Base-by-base conservation (phyloP, 2,329 filamentous ascomycete species). In the Orbilia quercus region DNA sequence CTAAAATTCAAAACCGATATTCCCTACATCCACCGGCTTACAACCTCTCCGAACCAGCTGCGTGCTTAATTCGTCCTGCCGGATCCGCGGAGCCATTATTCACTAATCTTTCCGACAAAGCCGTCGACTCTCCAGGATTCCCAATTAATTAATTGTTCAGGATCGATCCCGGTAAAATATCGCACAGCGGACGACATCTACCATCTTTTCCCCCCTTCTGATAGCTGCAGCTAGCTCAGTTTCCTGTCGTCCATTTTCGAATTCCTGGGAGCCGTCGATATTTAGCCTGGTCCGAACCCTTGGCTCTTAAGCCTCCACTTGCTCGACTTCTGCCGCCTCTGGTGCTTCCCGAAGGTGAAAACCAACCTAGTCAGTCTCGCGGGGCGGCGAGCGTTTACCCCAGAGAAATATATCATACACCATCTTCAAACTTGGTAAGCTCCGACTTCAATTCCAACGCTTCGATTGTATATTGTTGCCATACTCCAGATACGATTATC, bases 161-260 rank as follows among this genome's bases (percentile, higher is more conserved):
- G 45, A 57, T 66, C 69, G 60, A 73, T 66, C 50, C 69, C 69
- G 60, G 69, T 60, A 73, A 73, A 73, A 73, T 73, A 66, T 73
- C 69, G 60, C 69, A 60, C 40, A 66, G 18, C 54, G 53, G 40
- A 73, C 69, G 69, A 66, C 48, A 73, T 31, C 53, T 40, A n/a
- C n/a, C n/a, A n/a, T n/a, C n/a, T 53, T 36, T 53, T 34, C 42
- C 12, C 40, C 23, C 28, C 18, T 25, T 50, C 38, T 58, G 51
- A 51, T 42, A 28, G 60, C 34, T 62, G 42, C 47, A 47, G 7
- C 51, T 34, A 47, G 7, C 51, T 34, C 51, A 34, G 34, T 36
- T 50, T 66, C 42, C 62, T 57, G 62, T 66, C 62, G 58, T 58
- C 60, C 44, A 60, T 44, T 57, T 60, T 59, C n/a, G n/a, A n/a